phyloP scores from a whole-genome alignment of 2,329 filamentous ascomycete genomes.

The Boeremia lycopersici region DNA sequence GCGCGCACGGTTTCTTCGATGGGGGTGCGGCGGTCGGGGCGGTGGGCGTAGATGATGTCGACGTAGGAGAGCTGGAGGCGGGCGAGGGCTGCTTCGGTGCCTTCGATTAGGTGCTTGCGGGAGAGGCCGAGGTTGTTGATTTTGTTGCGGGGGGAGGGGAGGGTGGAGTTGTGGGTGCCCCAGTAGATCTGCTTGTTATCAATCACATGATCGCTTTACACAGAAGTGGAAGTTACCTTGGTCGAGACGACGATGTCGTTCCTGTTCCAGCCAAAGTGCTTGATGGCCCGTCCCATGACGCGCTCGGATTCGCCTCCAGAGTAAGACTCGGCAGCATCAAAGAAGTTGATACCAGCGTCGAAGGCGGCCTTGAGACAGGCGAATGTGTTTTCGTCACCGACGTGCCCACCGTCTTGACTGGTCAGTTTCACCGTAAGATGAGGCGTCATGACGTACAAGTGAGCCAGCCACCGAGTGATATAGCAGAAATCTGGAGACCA shows the following conservation, averaged over 20 bases:
- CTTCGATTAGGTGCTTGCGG: conserved; percentile 73
- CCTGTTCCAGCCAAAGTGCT: conserved; percentile 63
- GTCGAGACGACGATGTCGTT: conserved; percentile 64
- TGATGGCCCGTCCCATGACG: conserved; percentile 62
- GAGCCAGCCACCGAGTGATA: conserved; percentile 68
- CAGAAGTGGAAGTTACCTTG: conserved; percentile 50
- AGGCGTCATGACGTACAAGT: conserved; percentile 54
- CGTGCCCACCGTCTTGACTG: conserved; percentile 65
- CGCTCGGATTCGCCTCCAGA: conserved; percentile 59
- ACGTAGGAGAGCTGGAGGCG: conserved; percentile 67
- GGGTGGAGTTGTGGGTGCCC: conserved; percentile 59
- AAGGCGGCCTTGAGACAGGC: conserved; percentile 61
- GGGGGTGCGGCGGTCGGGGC: conserved; percentile 69
- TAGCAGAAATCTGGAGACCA: conserved; percentile 74
- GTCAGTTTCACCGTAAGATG: background rate
- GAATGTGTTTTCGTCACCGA: conserved; percentile 67
- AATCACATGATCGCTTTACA: background rate
- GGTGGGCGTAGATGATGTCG: conserved; percentile 72
- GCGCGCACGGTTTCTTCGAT: conserved; percentile 74
- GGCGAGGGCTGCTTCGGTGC: conserved; percentile 64
- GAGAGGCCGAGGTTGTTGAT: conserved; percentile 73
- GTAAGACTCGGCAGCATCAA: conserved; percentile 64
- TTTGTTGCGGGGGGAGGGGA: conserved; percentile 56
- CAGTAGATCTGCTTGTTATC: conserved; percentile 62
- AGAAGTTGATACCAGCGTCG: conserved; percentile 65